Evolutionary conservation across 306 rosid genomes (phyloP).

Genomic region (Astragalus membranaceus): DNA sequence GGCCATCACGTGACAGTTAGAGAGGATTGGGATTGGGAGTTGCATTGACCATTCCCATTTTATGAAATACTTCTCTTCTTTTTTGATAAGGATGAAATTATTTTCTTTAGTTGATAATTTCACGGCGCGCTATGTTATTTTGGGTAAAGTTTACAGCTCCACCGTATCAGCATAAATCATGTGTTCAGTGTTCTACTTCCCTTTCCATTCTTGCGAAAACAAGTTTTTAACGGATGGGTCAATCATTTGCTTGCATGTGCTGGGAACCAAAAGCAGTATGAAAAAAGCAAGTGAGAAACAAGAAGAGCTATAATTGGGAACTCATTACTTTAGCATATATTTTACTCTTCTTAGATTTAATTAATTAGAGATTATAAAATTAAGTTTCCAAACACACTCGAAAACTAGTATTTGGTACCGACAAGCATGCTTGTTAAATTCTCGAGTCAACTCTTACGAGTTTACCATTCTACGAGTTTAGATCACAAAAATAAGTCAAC

Average conservation of each 20-base stretch:
- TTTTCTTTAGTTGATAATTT: too few relatives aligned
- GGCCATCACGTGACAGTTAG: slow-evolving; percentile 20
- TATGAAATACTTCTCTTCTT: background rate
- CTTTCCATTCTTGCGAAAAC: background rate
- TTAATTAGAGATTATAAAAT: too few relatives aligned
- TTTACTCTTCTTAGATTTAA: background rate
- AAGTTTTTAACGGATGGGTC: background rate
- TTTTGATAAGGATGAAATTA: too few relatives aligned
- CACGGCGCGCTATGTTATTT: background rate
- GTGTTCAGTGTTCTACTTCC: background rate
- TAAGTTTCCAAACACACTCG: too few relatives aligned
- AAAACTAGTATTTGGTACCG: too few relatives aligned
- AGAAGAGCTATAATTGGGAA: background rate
- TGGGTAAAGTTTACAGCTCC: background rate
- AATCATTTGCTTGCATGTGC: slow-evolving; percentile 22
- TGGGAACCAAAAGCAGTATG: background rate
- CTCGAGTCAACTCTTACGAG: too few relatives aligned
- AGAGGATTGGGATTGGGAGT: background rate
- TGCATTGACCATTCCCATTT: background rate
- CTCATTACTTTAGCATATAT: background rate
- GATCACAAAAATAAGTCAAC: too few relatives aligned
- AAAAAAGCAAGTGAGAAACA: background rate
- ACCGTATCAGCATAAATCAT: background rate
- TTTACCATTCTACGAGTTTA: too few relatives aligned
- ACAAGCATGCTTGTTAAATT: too few relatives aligned